Percentiles rank a stretch among this genome's conserved stretches.
Evolutionary conservation across 129 eudicot genomes (phyloP).

Genomic region (Artemisia tridentata): DNA sequence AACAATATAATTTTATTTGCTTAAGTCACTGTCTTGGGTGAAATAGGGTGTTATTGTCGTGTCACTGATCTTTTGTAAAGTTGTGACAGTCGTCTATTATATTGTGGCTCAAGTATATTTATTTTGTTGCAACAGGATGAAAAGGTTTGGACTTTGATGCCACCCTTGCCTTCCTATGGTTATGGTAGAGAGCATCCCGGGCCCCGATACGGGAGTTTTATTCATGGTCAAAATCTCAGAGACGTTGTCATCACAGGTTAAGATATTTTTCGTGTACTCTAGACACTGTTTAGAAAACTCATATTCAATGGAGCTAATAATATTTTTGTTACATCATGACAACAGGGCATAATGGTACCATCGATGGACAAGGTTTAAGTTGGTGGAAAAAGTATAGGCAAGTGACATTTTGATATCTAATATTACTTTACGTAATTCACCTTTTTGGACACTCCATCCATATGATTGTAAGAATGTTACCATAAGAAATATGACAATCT

Average conservation of each 20-base stretch:
- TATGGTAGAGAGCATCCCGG: conserved; percentile 95
- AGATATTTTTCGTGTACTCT: conserved; percentile 14
- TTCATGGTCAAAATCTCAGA: conserved; percentile 93
- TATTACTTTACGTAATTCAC: conserved; percentile 89
- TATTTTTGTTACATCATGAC: conserved; percentile 22
- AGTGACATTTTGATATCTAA: conserved; percentile 77
- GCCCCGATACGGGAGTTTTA: conserved; percentile 92
- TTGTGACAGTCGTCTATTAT: conserved; percentile 1
- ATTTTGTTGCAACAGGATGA: conserved; percentile 57
- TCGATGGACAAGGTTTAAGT: conserved; percentile 95
- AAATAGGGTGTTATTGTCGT: not conserved
- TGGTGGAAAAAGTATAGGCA: conserved; percentile 87
- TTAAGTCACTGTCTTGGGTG: not conserved
- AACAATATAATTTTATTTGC: not conserved
- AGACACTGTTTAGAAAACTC: not conserved
- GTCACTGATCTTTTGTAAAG: not conserved
- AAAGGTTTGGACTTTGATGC: conserved; percentile 82
- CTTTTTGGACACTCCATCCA: conserved; percentile 99
- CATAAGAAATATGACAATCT: conserved; percentile 71
- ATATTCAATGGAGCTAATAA: conserved; percentile 15
- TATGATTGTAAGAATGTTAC: conserved; percentile 94
- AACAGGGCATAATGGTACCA: conserved; percentile 89
- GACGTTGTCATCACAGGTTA: conserved; percentile 95
- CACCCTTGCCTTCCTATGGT: conserved; percentile 97
- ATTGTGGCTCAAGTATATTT: conserved; percentile 12